phyloP scores from a whole-genome alignment of 1,139 yeast species.

The Pichia sp. region DNA sequence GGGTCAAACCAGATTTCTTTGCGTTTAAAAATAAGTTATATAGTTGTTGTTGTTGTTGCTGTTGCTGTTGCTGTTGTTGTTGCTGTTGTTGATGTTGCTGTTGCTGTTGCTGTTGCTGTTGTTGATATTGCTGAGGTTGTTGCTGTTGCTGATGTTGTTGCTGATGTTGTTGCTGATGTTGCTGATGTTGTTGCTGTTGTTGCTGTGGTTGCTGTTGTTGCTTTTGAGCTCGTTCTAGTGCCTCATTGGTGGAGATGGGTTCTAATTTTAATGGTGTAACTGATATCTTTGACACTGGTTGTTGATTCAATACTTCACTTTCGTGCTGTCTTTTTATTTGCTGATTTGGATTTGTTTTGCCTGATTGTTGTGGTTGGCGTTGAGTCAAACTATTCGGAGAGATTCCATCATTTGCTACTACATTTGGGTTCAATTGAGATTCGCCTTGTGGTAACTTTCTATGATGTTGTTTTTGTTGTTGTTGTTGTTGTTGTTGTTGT shows the following conservation, averaged over 20 bases:
- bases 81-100: conserved; percentile 7
- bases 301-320: not conserved
- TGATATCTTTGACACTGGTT: not conserved
- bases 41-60: conserved; percentile 21
- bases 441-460: too few relatives aligned
- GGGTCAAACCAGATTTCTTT: conserved; percentile 53
- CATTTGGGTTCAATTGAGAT: too few relatives aligned
- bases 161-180: conserved; percentile 28
- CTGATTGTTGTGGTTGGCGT: conserved; percentile 14
- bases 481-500: conserved; percentile 23
- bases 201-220: not conserved
- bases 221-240: not conserved
- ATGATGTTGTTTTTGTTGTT: too few relatives aligned
- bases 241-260: not conserved
- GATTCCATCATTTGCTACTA: too few relatives aligned
- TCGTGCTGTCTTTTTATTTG: not conserved
- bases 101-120: conserved; percentile 1
- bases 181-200: conserved; percentile 12
- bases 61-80: conserved; percentile 28
- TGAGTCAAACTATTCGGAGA: too few relatives aligned
- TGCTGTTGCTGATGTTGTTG: conserved; percentile 17
- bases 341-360: conserved; percentile 7
- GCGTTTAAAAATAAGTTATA: conserved; percentile 22
- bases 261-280: conserved; percentile 2
- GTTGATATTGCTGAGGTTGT: not conserved